Conservation (phyloP, 2,329 filamentous ascomycete species). For the Pseudopyrenochaeta lycopersici region DNA sequence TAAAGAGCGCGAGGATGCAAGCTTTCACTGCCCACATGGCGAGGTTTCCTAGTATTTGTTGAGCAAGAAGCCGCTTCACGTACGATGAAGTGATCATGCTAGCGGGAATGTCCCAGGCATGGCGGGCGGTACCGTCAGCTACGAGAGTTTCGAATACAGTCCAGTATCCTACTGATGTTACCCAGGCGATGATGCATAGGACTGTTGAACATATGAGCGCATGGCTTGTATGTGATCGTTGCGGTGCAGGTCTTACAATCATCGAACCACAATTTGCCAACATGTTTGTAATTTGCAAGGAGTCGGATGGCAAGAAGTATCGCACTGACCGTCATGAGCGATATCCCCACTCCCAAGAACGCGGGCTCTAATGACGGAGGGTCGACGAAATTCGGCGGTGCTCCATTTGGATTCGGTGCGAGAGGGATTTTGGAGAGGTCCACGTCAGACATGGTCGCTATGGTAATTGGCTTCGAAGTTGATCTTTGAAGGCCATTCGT, state of each 20-base stretch:
- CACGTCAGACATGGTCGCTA: neutral
- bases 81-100: neutral
- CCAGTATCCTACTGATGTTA: slow-evolving; percentile 4
- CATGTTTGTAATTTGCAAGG: slow-evolving; percentile 1
- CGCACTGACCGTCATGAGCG: slow-evolving; percentile 4
- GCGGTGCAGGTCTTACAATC: slow-evolving; percentile 7
- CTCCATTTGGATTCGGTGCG: slow-evolving; percentile 6
- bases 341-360: neutral
- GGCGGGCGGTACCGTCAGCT: neutral
- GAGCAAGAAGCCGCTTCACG: neutral
- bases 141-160: neutral
- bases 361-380: slow-evolving; percentile 1
- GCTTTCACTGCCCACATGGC: slow-evolving; percentile 12
- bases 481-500: neutral
- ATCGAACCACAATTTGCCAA: slow-evolving; percentile 3
- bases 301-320: slow-evolving; percentile 1
- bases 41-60: slow-evolving; percentile 1
- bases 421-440: slow-evolving; percentile 9
- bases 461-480: neutral
- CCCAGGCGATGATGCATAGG: slow-evolving; percentile 9
- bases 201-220: neutral
- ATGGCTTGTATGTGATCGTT: neutral
- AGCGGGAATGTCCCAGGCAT: slow-evolving; percentile 10
- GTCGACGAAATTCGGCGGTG: slow-evolving; percentile 10
- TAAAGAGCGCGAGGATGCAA: slow-evolving; percentile 11